Evolutionary conservation across 2,329 filamentous ascomycete species (phyloP).

Genomic region (Biscogniauxia marginata): DNA sequence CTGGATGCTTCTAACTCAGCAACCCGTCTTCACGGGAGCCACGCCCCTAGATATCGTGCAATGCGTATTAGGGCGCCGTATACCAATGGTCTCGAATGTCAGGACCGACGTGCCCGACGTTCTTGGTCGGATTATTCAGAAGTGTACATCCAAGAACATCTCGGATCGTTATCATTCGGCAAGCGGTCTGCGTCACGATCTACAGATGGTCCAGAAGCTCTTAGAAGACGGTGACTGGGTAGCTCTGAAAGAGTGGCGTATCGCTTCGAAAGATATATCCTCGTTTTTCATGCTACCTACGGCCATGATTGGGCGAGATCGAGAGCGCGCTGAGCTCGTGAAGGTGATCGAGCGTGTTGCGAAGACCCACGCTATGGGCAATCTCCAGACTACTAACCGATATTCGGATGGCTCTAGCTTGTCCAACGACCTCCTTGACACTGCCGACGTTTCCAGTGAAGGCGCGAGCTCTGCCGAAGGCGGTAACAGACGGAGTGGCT

Average conservation of each 20-base stretch:
- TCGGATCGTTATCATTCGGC: slow-evolving; percentile 87
- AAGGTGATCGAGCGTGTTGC: slow-evolving; percentile 75
- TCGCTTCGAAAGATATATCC: slow-evolving; percentile 83
- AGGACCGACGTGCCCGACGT: slow-evolving; percentile 83
- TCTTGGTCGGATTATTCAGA: slow-evolving; percentile 79
- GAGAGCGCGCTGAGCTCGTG: slow-evolving; percentile 69
- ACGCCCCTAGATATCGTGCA: slow-evolving; percentile 89
- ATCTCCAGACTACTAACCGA: slow-evolving; percentile 42
- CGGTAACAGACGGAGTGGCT: slow-evolving; percentile 47
- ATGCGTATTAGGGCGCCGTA: slow-evolving; percentile 75
- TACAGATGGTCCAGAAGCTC: slow-evolving; percentile 70
- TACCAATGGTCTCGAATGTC: slow-evolving; percentile 73
- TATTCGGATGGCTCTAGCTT: slow-evolving; percentile 55
- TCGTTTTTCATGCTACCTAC: slow-evolving; percentile 88
- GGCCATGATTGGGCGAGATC: slow-evolving; percentile 74
- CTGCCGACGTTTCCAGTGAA: slow-evolving; percentile 57
- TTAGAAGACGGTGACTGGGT: slow-evolving; percentile 72
- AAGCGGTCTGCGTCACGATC: slow-evolving; percentile 79
- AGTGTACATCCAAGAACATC: slow-evolving; percentile 87
- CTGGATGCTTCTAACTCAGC: slow-evolving; percentile 79
- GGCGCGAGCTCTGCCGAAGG: slow-evolving; percentile 58
- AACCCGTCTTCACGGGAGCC: slow-evolving; percentile 75
- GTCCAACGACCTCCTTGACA: slow-evolving; percentile 49
- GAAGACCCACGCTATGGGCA: slow-evolving; percentile 56
- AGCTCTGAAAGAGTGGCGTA: slow-evolving; percentile 69